Percentiles rank a stretch among this genome's conserved stretches.
phyloP scores from a whole-genome alignment of 768 basidiomycete species.

The Lactifluus echinatus region DNA sequence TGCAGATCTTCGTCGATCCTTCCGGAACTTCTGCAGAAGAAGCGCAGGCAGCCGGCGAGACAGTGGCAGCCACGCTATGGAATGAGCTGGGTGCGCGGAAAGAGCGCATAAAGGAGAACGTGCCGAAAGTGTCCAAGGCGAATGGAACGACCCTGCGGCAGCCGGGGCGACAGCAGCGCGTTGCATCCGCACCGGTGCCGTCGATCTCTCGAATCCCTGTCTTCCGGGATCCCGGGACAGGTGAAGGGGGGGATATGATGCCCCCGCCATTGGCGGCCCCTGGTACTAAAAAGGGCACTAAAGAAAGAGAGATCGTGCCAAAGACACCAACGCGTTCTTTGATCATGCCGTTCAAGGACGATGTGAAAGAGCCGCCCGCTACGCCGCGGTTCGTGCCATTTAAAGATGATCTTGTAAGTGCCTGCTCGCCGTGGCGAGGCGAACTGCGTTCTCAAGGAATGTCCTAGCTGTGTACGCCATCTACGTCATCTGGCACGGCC shows the following conservation, averaged over 20 bases:
- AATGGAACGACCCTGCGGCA: conserved; percentile 59
- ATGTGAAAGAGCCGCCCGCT: conserved; percentile 29
- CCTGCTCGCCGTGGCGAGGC: conserved; percentile 7
- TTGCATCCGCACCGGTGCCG: conserved; percentile 35
- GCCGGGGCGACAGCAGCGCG: conserved; percentile 46
- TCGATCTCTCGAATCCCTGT: conserved; percentile 49
- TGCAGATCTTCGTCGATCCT: conserved; percentile 71
- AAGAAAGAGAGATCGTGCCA: conserved; percentile 25
- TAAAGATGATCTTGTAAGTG: conserved; percentile 52
- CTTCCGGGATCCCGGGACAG: conserved; percentile 53
- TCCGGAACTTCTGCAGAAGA: conserved; percentile 43
- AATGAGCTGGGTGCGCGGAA: conserved; percentile 72
- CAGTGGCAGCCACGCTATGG: conserved; percentile 39
- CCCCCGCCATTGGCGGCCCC: conserved; percentile 31
- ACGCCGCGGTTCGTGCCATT: conserved; percentile 63
- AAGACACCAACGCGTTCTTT: conserved; percentile 28
- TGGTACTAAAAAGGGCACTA: conserved; percentile 22
- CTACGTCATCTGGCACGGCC: conserved; percentile 25
- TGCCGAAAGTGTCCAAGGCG: conserved; percentile 60
- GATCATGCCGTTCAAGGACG: conserved; percentile 24
- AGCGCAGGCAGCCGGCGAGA: conserved; percentile 32
- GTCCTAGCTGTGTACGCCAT: conserved; percentile 25
- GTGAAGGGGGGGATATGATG: conserved; percentile 20
- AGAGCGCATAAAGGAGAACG: conserved; percentile 71
- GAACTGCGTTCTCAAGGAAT: conserved; percentile 20